Conservation (phyloP, 208 protist species). For the Herpetomonas samuelpessoai region DNA sequence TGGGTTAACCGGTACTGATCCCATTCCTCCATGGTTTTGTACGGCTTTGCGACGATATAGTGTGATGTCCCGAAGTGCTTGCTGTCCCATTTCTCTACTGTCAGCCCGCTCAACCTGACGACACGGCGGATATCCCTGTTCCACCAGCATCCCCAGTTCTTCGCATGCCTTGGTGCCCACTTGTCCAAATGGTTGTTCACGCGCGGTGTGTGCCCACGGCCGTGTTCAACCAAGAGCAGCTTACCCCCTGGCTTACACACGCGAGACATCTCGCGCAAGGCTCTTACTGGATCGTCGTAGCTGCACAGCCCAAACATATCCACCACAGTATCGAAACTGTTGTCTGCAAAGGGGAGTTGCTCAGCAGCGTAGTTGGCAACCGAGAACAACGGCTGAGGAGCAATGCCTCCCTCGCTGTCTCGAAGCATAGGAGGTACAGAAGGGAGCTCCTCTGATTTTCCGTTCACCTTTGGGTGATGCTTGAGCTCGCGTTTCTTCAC, state of each 20-base stretch:
- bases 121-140: constrained; percentile 82
- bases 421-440: constrained; percentile 10
- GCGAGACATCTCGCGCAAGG: constrained; percentile 84
- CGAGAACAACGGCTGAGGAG: constrained; percentile 46
- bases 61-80: constrained; percentile 90
- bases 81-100: constrained; percentile 56
- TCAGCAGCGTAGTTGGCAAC: constrained; percentile 80
- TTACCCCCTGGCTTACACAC: constrained; percentile 88
- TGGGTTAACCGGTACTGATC: constrained; percentile 16
- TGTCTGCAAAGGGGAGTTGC: constrained; percentile 81
- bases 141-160: constrained; percentile 89
- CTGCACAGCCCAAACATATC: constrained; percentile 92
- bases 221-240: constrained; percentile 88
- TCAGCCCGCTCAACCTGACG: constrained; percentile 62
- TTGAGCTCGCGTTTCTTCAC: constrained; percentile 15
- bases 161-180: constrained; percentile 79
- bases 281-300: constrained; percentile 88
- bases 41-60: constrained; percentile 81
- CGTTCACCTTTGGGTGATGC: constrained; percentile 2
- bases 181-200: constrained; percentile 86
- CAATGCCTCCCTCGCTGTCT: constrained; percentile 8
- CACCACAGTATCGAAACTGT: constrained; percentile 89
- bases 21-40: constrained; percentile 77
- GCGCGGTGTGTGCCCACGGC: constrained; percentile 50
- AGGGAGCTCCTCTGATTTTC: not conserved